Conservation (phyloP, 331 rosid genomes). For the Arachis monticola region DNA sequence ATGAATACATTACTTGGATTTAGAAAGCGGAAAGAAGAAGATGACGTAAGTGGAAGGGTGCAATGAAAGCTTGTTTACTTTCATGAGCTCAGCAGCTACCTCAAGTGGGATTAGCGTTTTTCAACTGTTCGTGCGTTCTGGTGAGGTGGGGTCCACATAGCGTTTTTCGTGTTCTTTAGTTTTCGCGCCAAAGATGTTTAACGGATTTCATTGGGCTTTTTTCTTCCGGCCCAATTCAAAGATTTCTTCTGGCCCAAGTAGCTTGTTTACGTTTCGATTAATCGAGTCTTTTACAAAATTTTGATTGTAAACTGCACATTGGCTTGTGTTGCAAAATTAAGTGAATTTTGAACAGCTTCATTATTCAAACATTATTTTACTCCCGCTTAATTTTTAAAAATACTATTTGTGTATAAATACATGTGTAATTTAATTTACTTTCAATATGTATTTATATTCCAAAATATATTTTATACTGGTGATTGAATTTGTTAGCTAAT, state of each 20-base stretch:
- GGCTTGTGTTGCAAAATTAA: background rate
- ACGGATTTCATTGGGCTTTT: background rate
- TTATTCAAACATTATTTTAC: too few species aligned
- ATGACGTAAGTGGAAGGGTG: background rate
- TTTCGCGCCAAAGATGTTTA: slow-evolving; percentile 39
- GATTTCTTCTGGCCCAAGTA: background rate
- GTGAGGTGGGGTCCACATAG: slow-evolving; percentile 27
- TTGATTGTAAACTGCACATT: background rate
- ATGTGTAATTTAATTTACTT: too few species aligned
- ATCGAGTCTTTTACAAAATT: too few species aligned
- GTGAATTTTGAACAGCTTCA: too few species aligned
- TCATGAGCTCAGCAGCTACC: background rate
- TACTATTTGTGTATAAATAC: too few species aligned
- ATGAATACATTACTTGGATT: too few species aligned
- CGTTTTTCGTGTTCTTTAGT: slow-evolving; percentile 46
- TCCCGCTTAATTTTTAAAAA: too few species aligned
- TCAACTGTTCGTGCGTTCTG: slow-evolving; percentile 8
- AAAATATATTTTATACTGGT: too few species aligned
- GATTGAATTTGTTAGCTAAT: too few species aligned
- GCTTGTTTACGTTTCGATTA: background rate
- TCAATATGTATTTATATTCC: too few species aligned
- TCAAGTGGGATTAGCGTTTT: slow-evolving; percentile 14
- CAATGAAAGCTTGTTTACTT: background rate
- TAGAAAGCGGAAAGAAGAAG: background rate
- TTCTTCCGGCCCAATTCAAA: background rate